Conservation (phyloP, 129 eudicot genomes). For the Ambrosia artemisiifolia region DNA sequence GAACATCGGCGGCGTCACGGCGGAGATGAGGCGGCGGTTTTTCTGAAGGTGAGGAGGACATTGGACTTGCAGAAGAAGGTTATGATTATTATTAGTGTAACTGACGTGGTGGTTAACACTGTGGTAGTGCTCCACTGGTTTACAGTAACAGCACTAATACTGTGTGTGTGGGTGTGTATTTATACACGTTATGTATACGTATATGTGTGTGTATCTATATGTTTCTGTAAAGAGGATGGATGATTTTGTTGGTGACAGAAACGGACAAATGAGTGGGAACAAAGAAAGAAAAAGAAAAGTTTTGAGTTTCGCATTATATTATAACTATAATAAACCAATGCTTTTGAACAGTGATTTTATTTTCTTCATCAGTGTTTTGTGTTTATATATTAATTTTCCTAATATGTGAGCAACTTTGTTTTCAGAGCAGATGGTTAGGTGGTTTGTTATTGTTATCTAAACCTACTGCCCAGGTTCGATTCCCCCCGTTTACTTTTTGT, state of each 20-base stretch:
- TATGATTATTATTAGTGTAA: slow-evolving; percentile 27
- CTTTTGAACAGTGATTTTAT: background rate
- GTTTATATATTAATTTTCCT: too few relatives aligned
- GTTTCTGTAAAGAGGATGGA: background rate
- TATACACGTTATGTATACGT: background rate
- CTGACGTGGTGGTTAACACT: slow-evolving; percentile 19
- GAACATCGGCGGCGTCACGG: slow-evolving; percentile 31
- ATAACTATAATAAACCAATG: too few relatives aligned
- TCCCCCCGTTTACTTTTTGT: too few relatives aligned
- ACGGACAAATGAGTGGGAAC: slow-evolving; percentile 20
- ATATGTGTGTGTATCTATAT: slow-evolving; percentile 7
- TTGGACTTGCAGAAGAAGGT: slow-evolving; percentile 27
- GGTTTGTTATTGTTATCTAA: too few relatives aligned
- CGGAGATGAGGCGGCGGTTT: slow-evolving; percentile 42
- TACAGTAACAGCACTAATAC: slow-evolving; percentile 27
- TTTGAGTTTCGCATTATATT: too few relatives aligned
- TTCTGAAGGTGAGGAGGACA: slow-evolving; percentile 54
- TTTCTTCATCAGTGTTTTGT: too few relatives aligned
- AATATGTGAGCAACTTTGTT: too few relatives aligned
- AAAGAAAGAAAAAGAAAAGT: background rate
- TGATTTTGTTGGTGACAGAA: background rate
- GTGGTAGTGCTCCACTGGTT: slow-evolving; percentile 27
- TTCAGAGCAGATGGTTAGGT: too few relatives aligned
- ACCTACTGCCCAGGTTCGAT: too few relatives aligned
- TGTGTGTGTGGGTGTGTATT: background rate